phyloP scores from a whole-genome alignment of 352 stramenopile species.

The Phytopythium boreale region DNA sequence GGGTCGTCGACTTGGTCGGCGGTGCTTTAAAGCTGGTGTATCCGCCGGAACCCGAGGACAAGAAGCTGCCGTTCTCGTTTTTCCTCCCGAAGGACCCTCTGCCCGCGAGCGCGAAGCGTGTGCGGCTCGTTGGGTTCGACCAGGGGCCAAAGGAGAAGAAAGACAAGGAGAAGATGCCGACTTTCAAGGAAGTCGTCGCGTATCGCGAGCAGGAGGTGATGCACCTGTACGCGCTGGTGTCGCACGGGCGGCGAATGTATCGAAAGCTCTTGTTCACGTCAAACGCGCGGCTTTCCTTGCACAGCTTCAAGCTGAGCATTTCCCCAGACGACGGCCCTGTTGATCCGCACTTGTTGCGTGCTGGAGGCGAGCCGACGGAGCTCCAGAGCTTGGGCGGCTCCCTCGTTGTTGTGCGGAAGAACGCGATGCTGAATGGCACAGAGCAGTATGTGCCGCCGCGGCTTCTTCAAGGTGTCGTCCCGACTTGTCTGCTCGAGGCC shows the following conservation, averaged over 20 bases:
- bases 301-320: slow-evolving; percentile 86
- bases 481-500: slow-evolving; percentile 92
- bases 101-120: slow-evolving; percentile 31
- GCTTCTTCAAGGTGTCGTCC: slow-evolving; percentile 93
- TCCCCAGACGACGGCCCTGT: slow-evolving; percentile 59
- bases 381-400: slow-evolving; percentile 66
- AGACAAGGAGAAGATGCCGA: slow-evolving; percentile 77
- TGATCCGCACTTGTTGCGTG: slow-evolving; percentile 52
- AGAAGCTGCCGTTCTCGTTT: slow-evolving; percentile 75
- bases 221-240: slow-evolving; percentile 96
- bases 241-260: slow-evolving; percentile 95
- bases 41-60: slow-evolving; percentile 68
- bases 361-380: slow-evolving; percentile 65
- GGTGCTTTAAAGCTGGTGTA: slow-evolving; percentile 62
- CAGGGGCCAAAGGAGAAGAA: slow-evolving; percentile 68
- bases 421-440: slow-evolving; percentile 54
- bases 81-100: slow-evolving; percentile 66
- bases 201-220: slow-evolving; percentile 90
- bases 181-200: slow-evolving; percentile 98
- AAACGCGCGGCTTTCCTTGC: slow-evolving; percentile 91
- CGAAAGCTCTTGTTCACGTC: slow-evolving; percentile 97
- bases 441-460: slow-evolving; percentile 90
- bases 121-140: slow-evolving; percentile 66
- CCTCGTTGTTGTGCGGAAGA: slow-evolving; percentile 89
- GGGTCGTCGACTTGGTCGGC: slow-evolving; percentile 72